Base-by-base conservation (phyloP, 192 early-diverging fungal species). In the Diversispora eburnea region DNA sequence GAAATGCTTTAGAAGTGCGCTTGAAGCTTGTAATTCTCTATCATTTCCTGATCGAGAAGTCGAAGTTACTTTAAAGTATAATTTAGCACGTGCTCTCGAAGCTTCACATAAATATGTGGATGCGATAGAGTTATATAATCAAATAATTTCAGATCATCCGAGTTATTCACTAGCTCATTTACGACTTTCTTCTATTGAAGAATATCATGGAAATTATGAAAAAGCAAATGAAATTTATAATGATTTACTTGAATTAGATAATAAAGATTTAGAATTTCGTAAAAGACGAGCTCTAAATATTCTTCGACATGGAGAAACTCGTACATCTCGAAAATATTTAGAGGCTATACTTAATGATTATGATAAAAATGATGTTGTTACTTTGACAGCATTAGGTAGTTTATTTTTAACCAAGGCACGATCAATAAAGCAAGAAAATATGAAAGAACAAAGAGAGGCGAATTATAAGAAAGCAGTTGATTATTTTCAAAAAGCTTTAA, bases 211-310 rank as follows among this genome's bases (percentile, higher is more conserved):
- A 41, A 15, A 51, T 33, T 4, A 54, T 43, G 76, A 75, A 7
- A 80, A 85, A 73, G 96, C 93, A 4, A 82, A 84, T 63, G 77
- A 80, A 5, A 83, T 91, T 41, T 93, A 95, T 84, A 75, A 82
- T 42, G 75, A 84, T 4, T 84, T 96, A 39, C 60, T 91, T 3
- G 72, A 67, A 17, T 77, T 78, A 12, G 88, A 91, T 74, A 93
- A 93, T 15, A 79, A 87, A 0, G 94, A 96, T 76, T 70, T 81
- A 15, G 96, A 98, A 75, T 92, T 91, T 8, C 86, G 85, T 41
- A 84, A 95, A 52, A 91, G 93, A 13, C 78, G 95, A 47, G 95
- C 91, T n/a, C 77, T 85, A 8, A 85, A 95, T 58, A 84, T 87
- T 68, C 76, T 87, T 45, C 68, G 75, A 43, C 67, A 79, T 10